Evolutionary conservation across 768 basidiomycete species (phyloP).

Genomic region (Paxillus rubicundulus): DNA sequence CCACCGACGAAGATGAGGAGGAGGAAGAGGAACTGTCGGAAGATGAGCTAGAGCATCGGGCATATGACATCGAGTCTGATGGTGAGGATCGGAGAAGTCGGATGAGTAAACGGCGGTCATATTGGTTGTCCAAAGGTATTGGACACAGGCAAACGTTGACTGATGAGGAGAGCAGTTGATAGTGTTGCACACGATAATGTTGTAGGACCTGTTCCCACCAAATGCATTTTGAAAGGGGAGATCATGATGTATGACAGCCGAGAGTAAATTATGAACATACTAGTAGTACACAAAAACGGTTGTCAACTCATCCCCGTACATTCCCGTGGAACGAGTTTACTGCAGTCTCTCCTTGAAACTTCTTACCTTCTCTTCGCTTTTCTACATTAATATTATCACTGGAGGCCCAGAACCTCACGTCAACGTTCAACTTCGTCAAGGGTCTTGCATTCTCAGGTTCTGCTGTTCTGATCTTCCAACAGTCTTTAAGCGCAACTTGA

Average conservation of each 20-base stretch:
- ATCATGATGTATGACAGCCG: constrained; percentile 1
- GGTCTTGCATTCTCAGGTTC: constrained; percentile 8
- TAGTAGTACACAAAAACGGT: too few relatives aligned
- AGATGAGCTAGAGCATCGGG: constrained; percentile 29
- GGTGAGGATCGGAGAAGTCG: constrained; percentile 17
- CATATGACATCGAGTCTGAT: constrained; percentile 22
- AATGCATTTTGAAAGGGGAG: not conserved
- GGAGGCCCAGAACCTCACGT: too few relatives aligned
- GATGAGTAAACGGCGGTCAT: constrained; percentile 40
- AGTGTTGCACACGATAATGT: not conserved
- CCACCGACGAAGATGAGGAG: constrained; percentile 46
- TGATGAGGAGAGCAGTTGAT: constrained; percentile 4
- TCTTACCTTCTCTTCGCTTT: not conserved
- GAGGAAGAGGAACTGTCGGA: constrained; percentile 35
- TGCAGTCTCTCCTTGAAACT: constrained; percentile 6
- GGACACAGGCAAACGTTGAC: constrained; percentile 20
- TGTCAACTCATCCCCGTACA: constrained; percentile 1
- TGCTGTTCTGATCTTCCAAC: constrained; percentile 6
- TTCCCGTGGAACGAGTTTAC: not conserved
- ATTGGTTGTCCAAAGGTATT: constrained; percentile 57
- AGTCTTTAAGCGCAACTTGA: too few relatives aligned
- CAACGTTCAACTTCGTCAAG: constrained; percentile 2
- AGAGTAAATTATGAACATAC: not conserved
- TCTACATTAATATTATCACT: too few relatives aligned
- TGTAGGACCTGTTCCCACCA: not conserved